Conservation (phyloP, 1,139 yeast genomes). For the Yarrowia galli region DNA sequence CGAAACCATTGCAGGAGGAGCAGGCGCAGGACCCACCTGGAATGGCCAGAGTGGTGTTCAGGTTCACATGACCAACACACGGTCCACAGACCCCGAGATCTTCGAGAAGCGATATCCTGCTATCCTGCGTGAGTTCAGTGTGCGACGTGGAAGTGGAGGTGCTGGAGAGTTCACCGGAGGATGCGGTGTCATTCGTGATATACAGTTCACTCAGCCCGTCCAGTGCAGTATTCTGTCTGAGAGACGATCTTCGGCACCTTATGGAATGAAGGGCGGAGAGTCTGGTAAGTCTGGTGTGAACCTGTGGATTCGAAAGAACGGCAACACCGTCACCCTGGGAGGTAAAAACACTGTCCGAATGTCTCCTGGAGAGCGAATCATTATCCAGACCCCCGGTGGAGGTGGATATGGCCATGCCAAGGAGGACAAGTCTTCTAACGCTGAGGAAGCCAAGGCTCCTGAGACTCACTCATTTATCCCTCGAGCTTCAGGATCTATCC, state of each 20-base stretch:
- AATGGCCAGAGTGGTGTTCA: conserved; percentile 70
- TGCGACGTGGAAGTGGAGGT: conserved; percentile 66
- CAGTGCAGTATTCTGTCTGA: conserved; percentile 68
- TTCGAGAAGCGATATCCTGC: conserved; percentile 73
- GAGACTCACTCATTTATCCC: conserved; percentile 20
- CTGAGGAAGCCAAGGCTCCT: background rate
- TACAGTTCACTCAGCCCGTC: conserved; percentile 63
- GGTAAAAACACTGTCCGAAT: conserved; percentile 63
- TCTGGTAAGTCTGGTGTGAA: conserved; percentile 68
- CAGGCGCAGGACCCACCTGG: conserved; percentile 72
- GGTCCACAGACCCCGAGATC: conserved; percentile 74
- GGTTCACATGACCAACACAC: conserved; percentile 73
- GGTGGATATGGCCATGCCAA: conserved; percentile 52
- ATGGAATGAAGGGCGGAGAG: conserved; percentile 67
- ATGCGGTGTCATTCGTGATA: conserved; percentile 66
- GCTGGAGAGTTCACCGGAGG: conserved; percentile 64
- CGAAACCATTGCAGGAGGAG: conserved; percentile 77
- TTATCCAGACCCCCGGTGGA: conserved; percentile 61
- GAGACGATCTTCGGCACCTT: conserved; percentile 65
- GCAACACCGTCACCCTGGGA: conserved; percentile 57
- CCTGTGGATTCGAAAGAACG: conserved; percentile 55
- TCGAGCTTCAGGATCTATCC: conserved; percentile 20
- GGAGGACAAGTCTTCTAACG: background rate
- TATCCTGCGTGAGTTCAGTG: conserved; percentile 61
- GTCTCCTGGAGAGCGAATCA: conserved; percentile 62